Conservation (phyloP, 805 yeast genomes). For the Candida alai region DNA sequence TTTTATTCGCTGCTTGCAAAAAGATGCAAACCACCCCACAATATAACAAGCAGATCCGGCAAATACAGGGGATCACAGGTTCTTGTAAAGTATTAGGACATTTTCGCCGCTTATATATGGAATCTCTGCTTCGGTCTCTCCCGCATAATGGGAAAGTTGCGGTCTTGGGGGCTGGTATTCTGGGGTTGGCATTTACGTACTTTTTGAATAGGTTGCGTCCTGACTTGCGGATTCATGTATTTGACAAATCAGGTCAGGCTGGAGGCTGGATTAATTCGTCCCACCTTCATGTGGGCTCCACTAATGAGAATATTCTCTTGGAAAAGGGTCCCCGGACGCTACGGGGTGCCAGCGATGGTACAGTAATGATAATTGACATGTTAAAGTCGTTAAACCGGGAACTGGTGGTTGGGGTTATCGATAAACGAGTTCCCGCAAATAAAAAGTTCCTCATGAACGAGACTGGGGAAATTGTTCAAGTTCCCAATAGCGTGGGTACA, state of each 20-base stretch:
- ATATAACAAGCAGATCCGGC: too few species aligned
- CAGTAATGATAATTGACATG: conserved; percentile 62
- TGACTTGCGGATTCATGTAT: conserved; percentile 60
- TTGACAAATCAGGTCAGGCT: conserved; percentile 49
- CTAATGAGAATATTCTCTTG: conserved; percentile 31
- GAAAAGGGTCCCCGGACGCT: conserved; percentile 94
- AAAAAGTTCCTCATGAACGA: conserved; percentile 59
- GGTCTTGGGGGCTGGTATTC: conserved; percentile 83
- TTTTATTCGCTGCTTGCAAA: too few species aligned
- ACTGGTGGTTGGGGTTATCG: conserved; percentile 56
- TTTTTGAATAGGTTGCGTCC: conserved; percentile 72
- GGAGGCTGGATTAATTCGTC: conserved; percentile 83
- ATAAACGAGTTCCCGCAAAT: conserved; percentile 58
- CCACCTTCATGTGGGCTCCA: conserved; percentile 21
- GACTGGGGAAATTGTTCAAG: conserved; percentile 47
- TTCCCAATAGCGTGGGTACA: conserved; percentile 43
- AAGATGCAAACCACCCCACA: too few species aligned
- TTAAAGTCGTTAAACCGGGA: conserved; percentile 45
- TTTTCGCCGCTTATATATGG: too few species aligned
- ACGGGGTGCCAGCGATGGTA: conserved; percentile 78
- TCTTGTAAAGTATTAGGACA: too few species aligned
- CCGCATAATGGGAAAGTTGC: conserved; percentile 48
- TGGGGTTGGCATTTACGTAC: conserved; percentile 75
- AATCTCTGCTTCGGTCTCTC: not conserved
- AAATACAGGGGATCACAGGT: too few species aligned